Conservation (phyloP, 495 filamentous ascomycete species). For the Penicillium bialowiezense region DNA sequence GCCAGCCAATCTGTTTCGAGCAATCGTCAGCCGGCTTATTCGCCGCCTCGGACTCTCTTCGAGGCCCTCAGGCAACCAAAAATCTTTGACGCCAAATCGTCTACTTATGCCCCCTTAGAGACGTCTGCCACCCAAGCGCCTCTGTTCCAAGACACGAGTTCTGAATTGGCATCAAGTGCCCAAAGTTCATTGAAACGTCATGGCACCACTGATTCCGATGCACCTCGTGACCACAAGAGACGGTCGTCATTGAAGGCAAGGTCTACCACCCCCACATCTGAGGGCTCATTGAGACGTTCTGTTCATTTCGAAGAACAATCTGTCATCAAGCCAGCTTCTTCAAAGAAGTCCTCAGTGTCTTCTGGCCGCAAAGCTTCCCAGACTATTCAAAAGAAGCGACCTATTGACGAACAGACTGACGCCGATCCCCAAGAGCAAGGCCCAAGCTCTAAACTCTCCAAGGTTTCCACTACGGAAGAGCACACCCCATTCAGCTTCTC, state of each 20-base stretch:
- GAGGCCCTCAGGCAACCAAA: conserved; percentile 6
- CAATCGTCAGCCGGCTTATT: not conserved
- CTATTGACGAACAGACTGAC: conserved; percentile 18
- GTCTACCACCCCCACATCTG: not conserved
- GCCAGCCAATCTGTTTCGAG: not conserved
- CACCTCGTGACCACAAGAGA: not conserved
- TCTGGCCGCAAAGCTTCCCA: not conserved
- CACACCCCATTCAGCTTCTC: conserved; percentile 23
- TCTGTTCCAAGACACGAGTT: not conserved
- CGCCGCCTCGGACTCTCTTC: not conserved
- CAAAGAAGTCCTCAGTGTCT: not conserved
- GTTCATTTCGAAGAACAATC: not conserved
- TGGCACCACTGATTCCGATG: not conserved
- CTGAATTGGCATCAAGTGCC: not conserved
- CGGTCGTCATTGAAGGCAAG: conserved; percentile 4
- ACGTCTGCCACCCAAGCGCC: not conserved
- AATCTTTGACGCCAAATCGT: conserved; percentile 9
- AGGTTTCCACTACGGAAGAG: conserved; percentile 17
- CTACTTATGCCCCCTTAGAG: not conserved
- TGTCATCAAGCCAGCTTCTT: not conserved
- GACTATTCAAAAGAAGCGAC: conserved; percentile 16
- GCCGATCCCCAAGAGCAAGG: conserved; percentile 10
- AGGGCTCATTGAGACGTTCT: not conserved
- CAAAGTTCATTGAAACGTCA: not conserved
- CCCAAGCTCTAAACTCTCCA: conserved; percentile 21